These are phyloP conservation scores for Globisporangium splendens DNA, from an alignment of 352 stramenopile species.

Conservation along the genomic window DNA sequence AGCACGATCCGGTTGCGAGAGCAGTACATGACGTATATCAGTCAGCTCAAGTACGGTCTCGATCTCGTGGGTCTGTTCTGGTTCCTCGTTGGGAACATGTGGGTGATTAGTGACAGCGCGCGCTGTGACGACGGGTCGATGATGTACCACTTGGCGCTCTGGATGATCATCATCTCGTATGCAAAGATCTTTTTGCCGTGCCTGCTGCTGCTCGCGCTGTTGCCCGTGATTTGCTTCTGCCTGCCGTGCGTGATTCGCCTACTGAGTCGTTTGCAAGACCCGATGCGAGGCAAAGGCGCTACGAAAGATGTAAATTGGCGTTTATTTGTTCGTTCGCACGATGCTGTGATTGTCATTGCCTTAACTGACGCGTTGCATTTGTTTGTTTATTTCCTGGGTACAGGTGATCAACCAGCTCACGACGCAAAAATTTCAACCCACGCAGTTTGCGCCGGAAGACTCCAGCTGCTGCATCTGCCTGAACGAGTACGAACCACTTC, in stretches of 20 bases:
- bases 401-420: slow-evolving; percentile 68
- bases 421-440: slow-evolving; percentile 48
- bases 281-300: slow-evolving; percentile 83
- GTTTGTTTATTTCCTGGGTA: not conserved
- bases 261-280: slow-evolving; percentile 87
- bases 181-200: slow-evolving; percentile 92
- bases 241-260: slow-evolving; percentile 91
- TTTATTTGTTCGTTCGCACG: not conserved
- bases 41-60: slow-evolving; percentile 78
- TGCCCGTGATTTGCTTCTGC: slow-evolving; percentile 93
- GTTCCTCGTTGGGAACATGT: slow-evolving; percentile 89
- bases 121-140: slow-evolving; percentile 72
- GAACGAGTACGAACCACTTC: slow-evolving; percentile 82
- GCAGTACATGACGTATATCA: slow-evolving; percentile 62
- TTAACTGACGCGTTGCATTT: slow-evolving; percentile 5
- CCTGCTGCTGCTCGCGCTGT: slow-evolving; percentile 82
- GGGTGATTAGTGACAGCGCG: slow-evolving; percentile 82
- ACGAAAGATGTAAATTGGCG: slow-evolving; percentile 52
- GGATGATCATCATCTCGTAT: slow-evolving; percentile 92
- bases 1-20: slow-evolving; percentile 56
- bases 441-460: slow-evolving; percentile 77
- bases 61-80: slow-evolving; percentile 78
- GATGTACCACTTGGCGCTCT: slow-evolving; percentile 84
- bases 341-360: not conserved
- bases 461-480: slow-evolving; percentile 91